Evolutionary conservation across 176 grass and related monocot genomes (phyloP).

Genomic region (Panicum miliaceum): DNA sequence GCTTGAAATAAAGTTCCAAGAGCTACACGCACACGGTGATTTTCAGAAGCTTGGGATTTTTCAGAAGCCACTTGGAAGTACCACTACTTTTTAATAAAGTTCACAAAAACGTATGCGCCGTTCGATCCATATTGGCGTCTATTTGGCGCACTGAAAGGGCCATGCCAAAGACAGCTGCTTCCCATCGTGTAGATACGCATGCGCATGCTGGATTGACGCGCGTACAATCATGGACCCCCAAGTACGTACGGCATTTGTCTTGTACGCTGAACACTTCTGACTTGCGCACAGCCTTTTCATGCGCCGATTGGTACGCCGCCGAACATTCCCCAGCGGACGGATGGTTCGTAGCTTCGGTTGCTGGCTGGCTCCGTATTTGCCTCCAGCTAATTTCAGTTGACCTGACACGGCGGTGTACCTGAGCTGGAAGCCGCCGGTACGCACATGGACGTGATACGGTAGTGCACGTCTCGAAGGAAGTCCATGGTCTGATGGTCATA

Average conservation of each 20-base stretch:
- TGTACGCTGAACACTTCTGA: neutral
- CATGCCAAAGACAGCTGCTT: neutral
- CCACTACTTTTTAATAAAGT: neutral
- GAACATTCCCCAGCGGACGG: conserved; percentile 46
- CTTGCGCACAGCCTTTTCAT: neutral
- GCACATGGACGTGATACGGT: conserved; percentile 50
- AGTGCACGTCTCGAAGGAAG: conserved; percentile 16
- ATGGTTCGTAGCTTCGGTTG: neutral
- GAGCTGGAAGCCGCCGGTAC: conserved; percentile 31
- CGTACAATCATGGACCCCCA: conserved; percentile 14
- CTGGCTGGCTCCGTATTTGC: neutral
- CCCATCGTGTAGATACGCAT: neutral
- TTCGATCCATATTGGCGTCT: neutral
- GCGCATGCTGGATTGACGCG: neutral
- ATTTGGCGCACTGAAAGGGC: neutral
- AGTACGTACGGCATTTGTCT: conserved; percentile 12
- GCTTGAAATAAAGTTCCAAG: neutral
- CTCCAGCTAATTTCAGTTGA: conserved; percentile 50
- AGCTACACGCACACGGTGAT: neutral
- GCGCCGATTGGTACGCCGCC: conserved; percentile 28
- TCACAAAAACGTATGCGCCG: neutral
- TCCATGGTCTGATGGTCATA: conserved; percentile 24
- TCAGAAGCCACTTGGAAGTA: neutral
- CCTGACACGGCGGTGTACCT: neutral
- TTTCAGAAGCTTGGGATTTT: neutral